A percentile compares a stretch with the other conserved stretches of the same genome.
phyloP scores from a whole-genome alignment of 768 basidiomycete genomes.

The Glaciozyma martinii region DNA sequence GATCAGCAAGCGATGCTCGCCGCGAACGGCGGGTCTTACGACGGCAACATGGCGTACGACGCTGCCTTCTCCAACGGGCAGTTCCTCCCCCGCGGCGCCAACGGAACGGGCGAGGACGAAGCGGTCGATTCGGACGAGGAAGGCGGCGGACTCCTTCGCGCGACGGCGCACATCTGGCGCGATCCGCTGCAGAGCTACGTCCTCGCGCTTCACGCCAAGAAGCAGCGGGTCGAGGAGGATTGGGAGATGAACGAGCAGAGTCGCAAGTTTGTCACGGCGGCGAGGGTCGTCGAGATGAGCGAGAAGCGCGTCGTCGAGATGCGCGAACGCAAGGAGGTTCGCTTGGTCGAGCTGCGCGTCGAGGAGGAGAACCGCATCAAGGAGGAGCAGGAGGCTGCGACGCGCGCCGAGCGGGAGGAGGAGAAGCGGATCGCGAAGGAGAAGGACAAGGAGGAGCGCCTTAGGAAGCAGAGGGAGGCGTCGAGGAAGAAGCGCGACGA shows the following conservation, averaged over 20 bases:
- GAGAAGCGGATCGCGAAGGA: slow-evolving; percentile 9
- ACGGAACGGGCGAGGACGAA: background rate
- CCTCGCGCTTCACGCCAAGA: slow-evolving; percentile 6
- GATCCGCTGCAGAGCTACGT: slow-evolving; percentile 26
- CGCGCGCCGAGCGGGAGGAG: slow-evolving; percentile 5
- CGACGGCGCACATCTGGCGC: slow-evolving; percentile 30
- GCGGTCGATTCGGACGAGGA: slow-evolving; percentile 27
- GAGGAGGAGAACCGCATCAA: background rate
- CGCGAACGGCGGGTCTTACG: slow-evolving; percentile 2
- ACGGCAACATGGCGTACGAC: background rate
- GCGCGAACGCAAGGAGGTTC: slow-evolving; percentile 17
- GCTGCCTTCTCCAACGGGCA: background rate
- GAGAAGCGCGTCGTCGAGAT: slow-evolving; percentile 20
- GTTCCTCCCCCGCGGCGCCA: background rate
- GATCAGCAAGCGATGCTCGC: slow-evolving; percentile 9
- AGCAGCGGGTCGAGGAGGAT: slow-evolving; percentile 20
- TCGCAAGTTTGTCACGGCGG: slow-evolving; percentile 23
- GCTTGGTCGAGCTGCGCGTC: slow-evolving; percentile 5
- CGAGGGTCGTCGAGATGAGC: slow-evolving; percentile 13
- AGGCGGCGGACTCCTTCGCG: slow-evolving; percentile 19
- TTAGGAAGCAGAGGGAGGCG: slow-evolving; percentile 28
- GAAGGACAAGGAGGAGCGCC: slow-evolving; percentile 25
- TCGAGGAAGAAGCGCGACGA: slow-evolving; percentile 27
- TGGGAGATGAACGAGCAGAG: slow-evolving; percentile 18
- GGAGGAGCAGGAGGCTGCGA: slow-evolving; percentile 1